These are phyloP conservation scores for Pythium chondricola DNA, from an alignment of 352 stramenopile species.

Conservation along the genomic window DNA sequence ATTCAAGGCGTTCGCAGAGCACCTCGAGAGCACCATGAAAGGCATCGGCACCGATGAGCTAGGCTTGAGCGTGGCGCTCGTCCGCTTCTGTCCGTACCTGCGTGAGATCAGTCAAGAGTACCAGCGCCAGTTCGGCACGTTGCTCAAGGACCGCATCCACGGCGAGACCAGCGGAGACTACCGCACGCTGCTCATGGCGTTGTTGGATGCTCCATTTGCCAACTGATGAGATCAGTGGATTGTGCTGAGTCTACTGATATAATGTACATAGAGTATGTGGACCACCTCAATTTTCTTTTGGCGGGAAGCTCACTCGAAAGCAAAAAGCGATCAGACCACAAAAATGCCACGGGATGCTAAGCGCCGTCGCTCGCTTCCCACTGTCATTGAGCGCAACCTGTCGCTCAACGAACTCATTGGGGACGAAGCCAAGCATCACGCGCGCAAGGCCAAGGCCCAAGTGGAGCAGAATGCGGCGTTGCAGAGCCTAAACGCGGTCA, in stretches of 20 bases:
- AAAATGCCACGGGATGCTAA: not conserved
- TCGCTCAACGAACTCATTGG: conserved; percentile 21
- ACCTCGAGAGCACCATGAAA: conserved; percentile 30
- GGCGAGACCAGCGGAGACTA: conserved; percentile 30
- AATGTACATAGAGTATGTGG: conserved; percentile 8
- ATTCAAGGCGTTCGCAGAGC: conserved; percentile 25
- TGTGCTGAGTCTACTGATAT: conserved; percentile 1
- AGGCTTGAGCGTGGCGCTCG: conserved; percentile 18
- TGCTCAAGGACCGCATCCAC: conserved; percentile 33
- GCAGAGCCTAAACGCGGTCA: conserved; percentile 15
- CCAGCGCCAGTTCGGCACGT: conserved; percentile 25
- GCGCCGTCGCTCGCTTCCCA: conserved; percentile 21
- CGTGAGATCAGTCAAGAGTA: conserved; percentile 22
- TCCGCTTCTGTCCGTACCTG: conserved; percentile 27
- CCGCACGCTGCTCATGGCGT: conserved; percentile 22
- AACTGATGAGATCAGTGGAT: not conserved
- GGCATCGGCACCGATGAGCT: conserved; percentile 37
- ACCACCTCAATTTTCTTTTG: conserved; percentile 12
- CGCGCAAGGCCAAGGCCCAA: conserved; percentile 5
- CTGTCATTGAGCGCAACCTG: conserved; percentile 22
- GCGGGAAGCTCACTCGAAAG: conserved; percentile 9
- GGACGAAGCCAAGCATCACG: conserved; percentile 8
- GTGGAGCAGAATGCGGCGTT: conserved; percentile 16
- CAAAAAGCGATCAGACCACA: too few species aligned
- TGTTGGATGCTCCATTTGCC: conserved; percentile 21